Evolutionary conservation across 306 rosid species (phyloP), one percentile per base, ranked within the genome.

Genomic region (Prunus mira): DNA sequence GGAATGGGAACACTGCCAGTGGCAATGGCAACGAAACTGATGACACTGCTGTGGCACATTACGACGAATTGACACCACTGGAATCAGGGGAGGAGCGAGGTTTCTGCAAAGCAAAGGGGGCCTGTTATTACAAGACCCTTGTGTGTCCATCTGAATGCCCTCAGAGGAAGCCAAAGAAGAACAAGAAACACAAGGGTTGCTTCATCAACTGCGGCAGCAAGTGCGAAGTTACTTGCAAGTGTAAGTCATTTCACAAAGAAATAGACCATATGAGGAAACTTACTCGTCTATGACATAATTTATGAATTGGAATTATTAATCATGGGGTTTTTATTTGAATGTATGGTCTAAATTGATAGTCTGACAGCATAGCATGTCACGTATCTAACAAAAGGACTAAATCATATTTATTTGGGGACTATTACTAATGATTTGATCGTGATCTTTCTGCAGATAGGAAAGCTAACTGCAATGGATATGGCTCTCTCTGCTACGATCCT

Each of bases 191-290:
- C 19, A 92, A 90, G 80, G 97, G 88, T 15, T 90, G 97, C 63
- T 88, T 84, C 78, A 9, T 92, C 4, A 81, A 92, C 61, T 87
- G 96, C 63, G 81, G 87, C 78, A 89, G 82, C 91, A 88, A 86
- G 80, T 91, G 93, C 70, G 97, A 91, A 88, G 90, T 80, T 79
- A 91, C 93, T 62, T 89, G 97, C 95, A 92, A 85, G 86, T 14
- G 97, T 88, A 89, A 88, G 30, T n/a, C 7, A 3, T 32, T 12
- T 65, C 70, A 47, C 52, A 3, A 14, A 15, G 6, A 52, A 18
- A 14, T 52, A 52, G n/a, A 52, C 1, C 22, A 4, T 52, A 47
- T 13, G 17, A 47, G 15, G 52, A 47, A 38, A 38, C 43, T 6
- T 38, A 7, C 43, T 38, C 43, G 9, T 38, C 9, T 38, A 0